phyloP scores from a whole-genome alignment of 495 filamentous ascomycete species.

The Hypoxylon rickii region DNA sequence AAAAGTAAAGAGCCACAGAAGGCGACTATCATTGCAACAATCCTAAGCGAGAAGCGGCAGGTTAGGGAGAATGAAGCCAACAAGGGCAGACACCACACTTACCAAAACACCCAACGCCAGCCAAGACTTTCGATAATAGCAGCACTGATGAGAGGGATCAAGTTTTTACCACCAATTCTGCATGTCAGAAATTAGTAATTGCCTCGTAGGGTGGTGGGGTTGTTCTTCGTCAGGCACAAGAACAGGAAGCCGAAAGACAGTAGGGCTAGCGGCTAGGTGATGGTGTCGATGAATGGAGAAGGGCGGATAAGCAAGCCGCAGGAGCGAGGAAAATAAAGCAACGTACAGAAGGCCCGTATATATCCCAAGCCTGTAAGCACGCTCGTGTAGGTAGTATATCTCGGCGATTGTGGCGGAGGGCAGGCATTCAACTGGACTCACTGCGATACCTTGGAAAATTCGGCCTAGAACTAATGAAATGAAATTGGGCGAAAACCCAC shows the following conservation, averaged over 20 bases:
- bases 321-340: too few relatives aligned
- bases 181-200: background rate
- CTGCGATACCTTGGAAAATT: conserved; percentile 84
- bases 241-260: too few relatives aligned
- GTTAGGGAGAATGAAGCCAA: background rate
- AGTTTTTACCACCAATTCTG: conserved; percentile 90
- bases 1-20: conserved; percentile 76
- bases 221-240: too few relatives aligned
- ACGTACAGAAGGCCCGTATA: conserved; percentile 90
- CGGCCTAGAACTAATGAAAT: conserved; percentile 79
- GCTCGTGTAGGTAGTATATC: conserved; percentile 94
- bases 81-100: conserved; percentile 34
- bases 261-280: too few relatives aligned
- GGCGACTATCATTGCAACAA: conserved; percentile 83
- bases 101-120: conserved; percentile 97
- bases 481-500: conserved; percentile 80
- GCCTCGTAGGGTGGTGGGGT: background rate
- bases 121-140: conserved; percentile 75
- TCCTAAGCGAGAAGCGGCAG: conserved; percentile 49
- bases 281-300: too few relatives aligned
- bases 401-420: conserved; percentile 95
- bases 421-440: conserved; percentile 91
- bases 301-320: too few relatives aligned
- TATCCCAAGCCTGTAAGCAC: conserved; percentile 93
- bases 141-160: conserved; percentile 86